Conservation (phyloP, 2,329 filamentous ascomycete genomes). For the Escovopsis sp. region DNA sequence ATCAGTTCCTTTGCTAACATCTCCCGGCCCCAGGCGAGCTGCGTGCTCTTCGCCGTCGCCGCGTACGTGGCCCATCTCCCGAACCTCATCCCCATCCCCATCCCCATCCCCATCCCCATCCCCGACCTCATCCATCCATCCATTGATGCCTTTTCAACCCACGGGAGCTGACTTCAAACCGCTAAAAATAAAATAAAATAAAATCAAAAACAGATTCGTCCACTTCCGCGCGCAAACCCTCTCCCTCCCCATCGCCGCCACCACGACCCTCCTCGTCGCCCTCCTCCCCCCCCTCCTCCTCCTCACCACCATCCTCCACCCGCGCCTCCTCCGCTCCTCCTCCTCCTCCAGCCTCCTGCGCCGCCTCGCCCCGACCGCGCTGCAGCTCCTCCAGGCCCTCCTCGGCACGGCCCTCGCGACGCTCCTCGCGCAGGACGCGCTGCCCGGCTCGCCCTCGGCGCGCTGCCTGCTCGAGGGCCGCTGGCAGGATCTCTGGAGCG, state of each 20-base stretch:
- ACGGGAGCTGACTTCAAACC: too few species aligned
- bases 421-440: constrained; percentile 22
- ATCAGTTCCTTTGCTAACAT: too few species aligned
- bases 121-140: neutral
- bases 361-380: constrained; percentile 16
- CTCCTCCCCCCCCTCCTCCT: constrained; percentile 26
- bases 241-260: constrained; percentile 25
- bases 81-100: neutral
- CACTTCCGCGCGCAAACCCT: constrained; percentile 24
- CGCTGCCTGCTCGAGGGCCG: constrained; percentile 39
- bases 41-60: constrained; percentile 17
- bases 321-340: constrained; percentile 16
- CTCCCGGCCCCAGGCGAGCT: constrained; percentile 11
- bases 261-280: constrained; percentile 21
- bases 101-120: neutral
- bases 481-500: constrained; percentile 41
- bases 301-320: constrained; percentile 22
- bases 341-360: constrained; percentile 8
- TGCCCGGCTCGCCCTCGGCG: constrained; percentile 14
- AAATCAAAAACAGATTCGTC: constrained; percentile 17
- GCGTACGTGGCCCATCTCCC: constrained; percentile 11
- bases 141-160: too few species aligned
- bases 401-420: constrained; percentile 30
- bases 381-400: constrained; percentile 29
- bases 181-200: too few species aligned